These are phyloP conservation scores for Linnemannia schmuckeri DNA, from an alignment of 192 early-diverging fungal species.

Conservation along the genomic window DNA sequence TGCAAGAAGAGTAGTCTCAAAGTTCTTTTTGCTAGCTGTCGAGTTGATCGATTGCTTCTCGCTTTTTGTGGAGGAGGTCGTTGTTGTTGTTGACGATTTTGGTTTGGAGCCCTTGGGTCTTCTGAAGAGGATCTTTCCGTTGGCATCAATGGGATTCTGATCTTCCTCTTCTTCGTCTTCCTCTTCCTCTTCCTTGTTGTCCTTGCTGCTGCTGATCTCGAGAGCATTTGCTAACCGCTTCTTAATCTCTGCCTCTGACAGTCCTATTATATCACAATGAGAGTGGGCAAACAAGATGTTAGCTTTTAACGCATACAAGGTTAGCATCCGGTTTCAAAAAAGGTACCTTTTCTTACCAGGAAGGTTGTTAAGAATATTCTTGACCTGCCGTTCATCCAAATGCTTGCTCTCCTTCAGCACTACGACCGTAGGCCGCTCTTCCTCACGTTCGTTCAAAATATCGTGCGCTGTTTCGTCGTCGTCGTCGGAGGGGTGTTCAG, in stretches of 20 bases:
- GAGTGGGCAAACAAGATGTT: background rate
- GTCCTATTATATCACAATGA: constrained; percentile 10
- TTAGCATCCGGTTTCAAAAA: too few relatives aligned
- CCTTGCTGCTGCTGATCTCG: background rate
- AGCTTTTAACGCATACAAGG: background rate
- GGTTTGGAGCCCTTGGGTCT: constrained; percentile 39
- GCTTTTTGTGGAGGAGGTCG: background rate
- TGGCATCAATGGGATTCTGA: constrained; percentile 35
- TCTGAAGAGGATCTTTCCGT: constrained; percentile 55
- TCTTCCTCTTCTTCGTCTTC: constrained; percentile 34
- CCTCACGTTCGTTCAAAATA: constrained; percentile 48
- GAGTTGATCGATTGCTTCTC: background rate
- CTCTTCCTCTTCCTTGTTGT: constrained; percentile 11
- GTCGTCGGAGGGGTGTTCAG: constrained; percentile 25
- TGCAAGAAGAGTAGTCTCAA: constrained; percentile 32
- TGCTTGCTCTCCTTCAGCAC: constrained; percentile 56
- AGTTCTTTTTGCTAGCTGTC: constrained; percentile 15
- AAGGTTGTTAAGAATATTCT: constrained; percentile 43
- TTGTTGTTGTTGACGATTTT: constrained; percentile 8
- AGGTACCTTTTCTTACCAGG: constrained; percentile 15
- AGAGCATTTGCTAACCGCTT: constrained; percentile 32
- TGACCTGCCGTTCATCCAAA: constrained; percentile 55
- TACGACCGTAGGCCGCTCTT: constrained; percentile 55
- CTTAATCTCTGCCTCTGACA: constrained; percentile 49
- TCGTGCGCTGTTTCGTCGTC: constrained; percentile 53